Base-by-base conservation (phyloP, 2,329 filamentous ascomycete genomes). In the Talaromyces funiculosus region DNA sequence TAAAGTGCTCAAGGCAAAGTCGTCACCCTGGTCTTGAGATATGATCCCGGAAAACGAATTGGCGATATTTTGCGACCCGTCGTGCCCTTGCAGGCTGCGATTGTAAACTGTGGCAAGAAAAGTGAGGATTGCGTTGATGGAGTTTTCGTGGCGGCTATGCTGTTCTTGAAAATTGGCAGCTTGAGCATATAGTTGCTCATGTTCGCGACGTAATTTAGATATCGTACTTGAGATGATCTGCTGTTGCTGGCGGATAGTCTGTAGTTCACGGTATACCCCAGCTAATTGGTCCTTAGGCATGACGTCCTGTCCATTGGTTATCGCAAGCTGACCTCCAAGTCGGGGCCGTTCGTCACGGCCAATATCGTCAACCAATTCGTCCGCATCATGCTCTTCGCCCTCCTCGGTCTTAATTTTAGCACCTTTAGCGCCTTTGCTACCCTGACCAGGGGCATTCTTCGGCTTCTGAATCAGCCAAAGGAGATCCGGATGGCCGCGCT, bases 81-180 rank as follows among this genome's bases (percentile, higher is more conserved):
- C 87, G 67, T 93, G 89, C 37, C 92, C 90, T 71, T 97, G 92
- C 54, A 99, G 78, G 64, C 91, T 96, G 69, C 95, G 89, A 64
- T 96, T 89, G 77, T 97, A 99, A 43, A 99, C 93, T 12, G 95
- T 97, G 49, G 93, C 94, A 20, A 99, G 82, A 74, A 99, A 97
- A 54, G 92, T 96, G 43, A 99, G 82, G 64, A 99, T 97, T n/a
- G 93, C 93, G 70, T 97, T 97, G 75, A 99, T 97, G 0, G 93
- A 97, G 72, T 93, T 96, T 72, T 99, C 94, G 70, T 99, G 94
- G n/a, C 94, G 87, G 67, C 93, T 92, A 70, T 97, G 93, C 71
- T 96, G 86, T 62, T 86, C 89, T 74, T 97, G 92, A 72, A 97
- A 97, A 61, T 90, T 87, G 47, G 90, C 83, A 0, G 93, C 92